Evolutionary conservation across 176 grass and related monocot species (phyloP), one percentile per base, ranked within the genome.

Genomic region (Puccinellia tenuiflora): DNA sequence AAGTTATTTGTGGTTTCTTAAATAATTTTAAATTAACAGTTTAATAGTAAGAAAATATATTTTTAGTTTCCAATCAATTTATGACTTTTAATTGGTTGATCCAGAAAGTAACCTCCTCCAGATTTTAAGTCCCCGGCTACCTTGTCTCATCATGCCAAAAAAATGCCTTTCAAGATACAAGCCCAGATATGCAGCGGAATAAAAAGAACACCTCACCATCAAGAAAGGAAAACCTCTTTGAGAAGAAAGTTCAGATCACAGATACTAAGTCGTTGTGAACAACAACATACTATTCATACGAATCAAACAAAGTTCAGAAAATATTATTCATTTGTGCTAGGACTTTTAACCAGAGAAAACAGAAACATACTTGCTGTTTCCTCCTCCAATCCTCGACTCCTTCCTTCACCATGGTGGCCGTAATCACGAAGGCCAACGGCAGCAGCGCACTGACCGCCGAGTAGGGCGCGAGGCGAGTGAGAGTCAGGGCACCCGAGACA

Each of bases 381-480:
- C 97, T 90, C 74, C 88, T 88, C 93, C 93, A 94, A 85, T 99
- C 97, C 81, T 99, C 97, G 46, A 99, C 65, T 11, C 89, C 93
- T 82, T 99, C 97, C 83, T 99, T 99, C 1, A 39, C 86, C 93
- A 99, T 99, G 70, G 97, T 94, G 0, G 97, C 97, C 3, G 82
- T 79, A 86, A 99, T 99, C 75, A 99, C 97, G 5, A 96, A 4
- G 11, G 84, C 81, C 3, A 99, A 79, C 0, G 97, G 97, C 13
- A 90, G 56, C 3, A 99, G 92, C 0, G 90, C 91, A 6, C 97
- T 99, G 6, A 92, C 89, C 0, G 91, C 97, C 0, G 88, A 87
- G 88, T 99, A 99, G 6, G 97, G 97, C 3, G 91, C 93, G 1
- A 99, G 77, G 0, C 88, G 78, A 51, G 91, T 99, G 47, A 99